These are phyloP conservation scores for Colletotrichum musae DNA, from an alignment of 2,329 filamentous ascomycete species.

Conservation along the genomic window DNA sequence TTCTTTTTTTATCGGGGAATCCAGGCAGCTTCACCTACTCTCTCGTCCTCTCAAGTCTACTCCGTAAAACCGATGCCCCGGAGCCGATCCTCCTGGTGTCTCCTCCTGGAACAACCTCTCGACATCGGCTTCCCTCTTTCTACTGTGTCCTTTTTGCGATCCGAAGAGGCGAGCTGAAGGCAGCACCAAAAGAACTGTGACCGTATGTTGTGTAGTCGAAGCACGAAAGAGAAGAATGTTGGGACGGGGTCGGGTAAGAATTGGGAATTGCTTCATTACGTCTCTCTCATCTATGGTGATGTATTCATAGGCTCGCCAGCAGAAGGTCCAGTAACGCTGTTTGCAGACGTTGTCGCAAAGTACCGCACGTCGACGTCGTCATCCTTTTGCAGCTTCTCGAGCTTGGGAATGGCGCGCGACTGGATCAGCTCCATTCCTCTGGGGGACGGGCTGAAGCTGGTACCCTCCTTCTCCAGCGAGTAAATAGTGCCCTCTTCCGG, in stretches of 20 bases:
- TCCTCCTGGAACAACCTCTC: not conserved
- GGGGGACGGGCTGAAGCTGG: conserved; percentile 74
- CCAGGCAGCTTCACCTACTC: conserved; percentile 25
- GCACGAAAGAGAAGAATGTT: conserved; percentile 31
- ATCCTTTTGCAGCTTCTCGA: conserved; percentile 97
- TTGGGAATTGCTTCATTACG: conserved; percentile 69
- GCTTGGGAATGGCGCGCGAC: conserved; percentile 86
- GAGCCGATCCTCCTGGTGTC: conserved; percentile 1
- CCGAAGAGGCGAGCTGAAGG: conserved; percentile 19
- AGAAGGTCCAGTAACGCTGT: conserved; percentile 64
- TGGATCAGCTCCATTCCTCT: conserved; percentile 86
- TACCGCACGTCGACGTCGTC: conserved; percentile 98
- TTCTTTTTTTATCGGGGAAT: conserved; percentile 19
- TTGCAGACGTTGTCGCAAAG: conserved; percentile 92
- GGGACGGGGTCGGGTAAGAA: conserved; percentile 46
- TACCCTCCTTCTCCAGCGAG: conserved; percentile 84
- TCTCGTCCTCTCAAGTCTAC: conserved; percentile 10
- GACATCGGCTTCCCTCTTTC: conserved; percentile 15
- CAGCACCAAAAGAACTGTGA: conserved; percentile 21
- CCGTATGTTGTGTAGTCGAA: conserved; percentile 22
- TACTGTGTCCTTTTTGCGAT: conserved; percentile 21
- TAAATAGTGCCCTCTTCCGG: conserved; percentile 90
- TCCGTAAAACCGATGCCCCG: conserved; percentile 11
- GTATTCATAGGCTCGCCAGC: conserved; percentile 76
- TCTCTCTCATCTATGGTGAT: conserved; percentile 71